Evolutionary conservation across 2,329 filamentous ascomycete species (phyloP), one percentile per base, ranked within the genome.

Genomic region (Paecilomyces dactylethromorphus): DNA sequence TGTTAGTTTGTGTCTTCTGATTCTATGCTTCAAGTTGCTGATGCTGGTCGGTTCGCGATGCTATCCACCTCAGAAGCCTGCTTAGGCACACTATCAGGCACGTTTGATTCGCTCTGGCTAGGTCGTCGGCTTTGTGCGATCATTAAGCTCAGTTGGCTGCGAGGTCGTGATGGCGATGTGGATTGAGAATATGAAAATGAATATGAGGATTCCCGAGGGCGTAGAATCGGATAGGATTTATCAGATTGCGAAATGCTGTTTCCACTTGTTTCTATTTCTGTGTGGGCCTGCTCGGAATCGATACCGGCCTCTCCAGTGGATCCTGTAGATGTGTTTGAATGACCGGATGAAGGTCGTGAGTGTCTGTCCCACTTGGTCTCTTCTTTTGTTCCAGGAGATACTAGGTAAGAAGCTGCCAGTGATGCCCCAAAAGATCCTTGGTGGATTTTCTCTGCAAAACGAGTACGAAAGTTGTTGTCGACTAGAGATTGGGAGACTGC

Each of bases 401-500:
- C 56, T 63, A n/a, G 53, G 54, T 15, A 54, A 59, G 49, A 58
- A 55, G 11, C 53, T 54, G 22, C 59, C 26, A 59, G 54, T 53
- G 56, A 61, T 59, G 59, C 58, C 54, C 55, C 59, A 26, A 53
- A 65, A 21, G 66, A 63, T 50, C 68, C 66, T 15, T 64, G 64
- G 15, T 60, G 60, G 24, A 64, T 59, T 55, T 64, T 66, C 61
- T 76, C 70, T 6, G 69, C 70, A 57, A 77, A 78, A 29, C 66
- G 69, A 6, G 65, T 60, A 3, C 75, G 72, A 59, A 78, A 78
- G 53, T 71, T 68, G 31, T 67, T 71, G 15, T 73, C 69, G 11
- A 76, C 73, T 2, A 78, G 67, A n/a, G 67, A 62, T 59, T 56
- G 63, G 55, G 52, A 57, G 22, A 55, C 8, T n/a, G 57, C 59